Conservation (phyloP, 768 basidiomycete genomes). For the Tricholomella constricta region DNA sequence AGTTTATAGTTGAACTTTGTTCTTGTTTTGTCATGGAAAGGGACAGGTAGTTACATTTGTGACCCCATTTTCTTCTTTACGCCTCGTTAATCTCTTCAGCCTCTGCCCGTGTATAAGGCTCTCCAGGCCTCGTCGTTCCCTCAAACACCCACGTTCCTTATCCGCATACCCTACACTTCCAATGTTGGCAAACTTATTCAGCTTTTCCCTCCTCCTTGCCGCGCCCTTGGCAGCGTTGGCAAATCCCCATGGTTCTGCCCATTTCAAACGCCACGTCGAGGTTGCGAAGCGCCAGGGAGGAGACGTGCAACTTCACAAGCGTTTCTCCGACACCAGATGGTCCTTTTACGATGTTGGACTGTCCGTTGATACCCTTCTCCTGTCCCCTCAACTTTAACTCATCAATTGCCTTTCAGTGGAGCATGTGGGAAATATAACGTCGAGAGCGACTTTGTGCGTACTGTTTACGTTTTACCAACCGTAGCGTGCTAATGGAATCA, state of each 20-base stretch:
- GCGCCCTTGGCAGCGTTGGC: constrained; percentile 34
- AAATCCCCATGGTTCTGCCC: constrained; percentile 23
- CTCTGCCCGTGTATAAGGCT: constrained; percentile 1
- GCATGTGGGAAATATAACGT: constrained; percentile 32
- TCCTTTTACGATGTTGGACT: constrained; percentile 34
- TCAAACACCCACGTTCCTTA: constrained; percentile 18
- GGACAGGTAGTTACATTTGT: too few relatives aligned
- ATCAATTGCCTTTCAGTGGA: constrained; percentile 18
- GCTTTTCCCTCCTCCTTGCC: constrained; percentile 24
- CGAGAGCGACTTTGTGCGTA: constrained; percentile 28
- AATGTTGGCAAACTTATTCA: constrained; percentile 19
- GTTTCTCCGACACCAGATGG: constrained; percentile 25
- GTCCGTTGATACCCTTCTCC: constrained; percentile 17
- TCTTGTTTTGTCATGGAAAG: constrained; percentile 9
- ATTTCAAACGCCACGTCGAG: constrained; percentile 23
- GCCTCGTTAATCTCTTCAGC: not conserved
- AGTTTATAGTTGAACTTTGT: constrained; percentile 11
- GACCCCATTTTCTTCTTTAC: not conserved
- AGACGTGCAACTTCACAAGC: constrained; percentile 25
- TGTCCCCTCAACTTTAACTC: not conserved
- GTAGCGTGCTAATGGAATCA: not conserved
- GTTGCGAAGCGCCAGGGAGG: constrained; percentile 26
- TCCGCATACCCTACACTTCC: not conserved
- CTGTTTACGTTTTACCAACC: not conserved
- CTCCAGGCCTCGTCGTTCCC: constrained; percentile 14